Evolutionary conservation across 2,329 filamentous ascomycete genomes (phyloP).

Genomic region (Fusarium beomiforme): DNA sequence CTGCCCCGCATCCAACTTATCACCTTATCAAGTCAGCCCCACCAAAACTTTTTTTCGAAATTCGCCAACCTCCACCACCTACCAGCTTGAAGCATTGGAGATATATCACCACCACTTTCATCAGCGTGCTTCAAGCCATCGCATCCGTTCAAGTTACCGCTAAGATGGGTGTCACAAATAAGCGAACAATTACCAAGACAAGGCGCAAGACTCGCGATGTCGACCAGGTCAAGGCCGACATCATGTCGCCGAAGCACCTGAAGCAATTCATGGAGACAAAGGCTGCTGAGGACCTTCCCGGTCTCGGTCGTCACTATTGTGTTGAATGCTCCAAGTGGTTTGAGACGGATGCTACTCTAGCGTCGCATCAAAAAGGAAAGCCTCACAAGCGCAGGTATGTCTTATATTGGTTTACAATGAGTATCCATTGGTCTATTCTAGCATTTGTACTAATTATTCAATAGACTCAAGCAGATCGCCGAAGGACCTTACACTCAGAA

Average conservation of each 20-base stretch:
- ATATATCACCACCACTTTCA: no score
- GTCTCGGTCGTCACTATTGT: slow-evolving; percentile 87
- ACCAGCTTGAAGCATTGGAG: slow-evolving; percentile 1
- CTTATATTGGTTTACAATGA: not conserved
- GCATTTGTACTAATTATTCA: slow-evolving; percentile 32
- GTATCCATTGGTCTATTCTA: slow-evolving; percentile 1
- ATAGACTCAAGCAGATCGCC: slow-evolving; percentile 80
- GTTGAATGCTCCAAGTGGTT: slow-evolving; percentile 97
- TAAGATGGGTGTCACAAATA: slow-evolving; percentile 74
- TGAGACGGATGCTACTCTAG: slow-evolving; percentile 81
- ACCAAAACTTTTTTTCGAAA: slow-evolving; percentile 39
- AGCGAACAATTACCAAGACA: slow-evolving; percentile 77
- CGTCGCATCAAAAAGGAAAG: slow-evolving; percentile 83
- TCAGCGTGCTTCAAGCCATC: not conserved
- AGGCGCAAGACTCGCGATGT: slow-evolving; percentile 83
- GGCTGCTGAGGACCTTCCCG: slow-evolving; percentile 86
- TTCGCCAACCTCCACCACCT: slow-evolving; percentile 33
- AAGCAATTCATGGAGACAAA: slow-evolving; percentile 81
- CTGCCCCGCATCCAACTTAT: slow-evolving; percentile 14
- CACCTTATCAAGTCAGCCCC: slow-evolving; percentile 10
- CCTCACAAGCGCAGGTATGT: slow-evolving; percentile 84
- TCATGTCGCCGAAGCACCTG: slow-evolving; percentile 82
- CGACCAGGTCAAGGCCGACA: slow-evolving; percentile 89
- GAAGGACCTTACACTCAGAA: slow-evolving; percentile 89
- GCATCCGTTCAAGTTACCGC: not conserved